These are phyloP conservation scores for Pinus taeda DNA, from an alignment of 75 land plant species.

Conservation along the genomic window DNA sequence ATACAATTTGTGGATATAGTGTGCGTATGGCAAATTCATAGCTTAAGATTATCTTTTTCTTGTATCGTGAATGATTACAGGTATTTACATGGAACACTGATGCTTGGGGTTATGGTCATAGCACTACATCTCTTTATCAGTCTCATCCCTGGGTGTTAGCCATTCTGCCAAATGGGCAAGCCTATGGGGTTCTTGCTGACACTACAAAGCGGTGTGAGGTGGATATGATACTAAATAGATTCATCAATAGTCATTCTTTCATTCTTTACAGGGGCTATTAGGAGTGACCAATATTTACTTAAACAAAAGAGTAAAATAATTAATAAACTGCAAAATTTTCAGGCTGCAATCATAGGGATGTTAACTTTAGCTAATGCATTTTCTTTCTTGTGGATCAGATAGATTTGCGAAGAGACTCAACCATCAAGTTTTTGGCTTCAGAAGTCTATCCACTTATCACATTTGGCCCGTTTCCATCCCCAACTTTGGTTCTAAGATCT, in stretches of 20 bases:
- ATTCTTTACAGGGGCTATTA: too few species aligned
- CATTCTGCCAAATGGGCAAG: slow-evolving; percentile 78
- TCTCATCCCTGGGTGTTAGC: slow-evolving; percentile 97
- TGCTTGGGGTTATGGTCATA: slow-evolving; percentile 90
- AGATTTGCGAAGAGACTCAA: slow-evolving; percentile 64
- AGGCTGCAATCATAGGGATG: too few species aligned
- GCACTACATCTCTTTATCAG: slow-evolving; percentile 88
- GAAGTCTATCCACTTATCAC: slow-evolving; percentile 74
- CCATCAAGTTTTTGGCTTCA: slow-evolving; percentile 50
- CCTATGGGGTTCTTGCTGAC: slow-evolving; percentile 91
- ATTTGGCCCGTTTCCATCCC: slow-evolving; percentile 89
- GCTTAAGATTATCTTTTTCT: background rate
- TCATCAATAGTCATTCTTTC: too few species aligned
- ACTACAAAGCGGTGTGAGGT: slow-evolving; percentile 94
- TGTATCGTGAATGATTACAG: slow-evolving; percentile 28
- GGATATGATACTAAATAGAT: background rate
- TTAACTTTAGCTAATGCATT: too few species aligned
- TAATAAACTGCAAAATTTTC: too few species aligned
- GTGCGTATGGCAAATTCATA: background rate
- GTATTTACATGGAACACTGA: slow-evolving; percentile 96
- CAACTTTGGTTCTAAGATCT: slow-evolving; percentile 60
- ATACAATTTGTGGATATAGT: slow-evolving; percentile 1
- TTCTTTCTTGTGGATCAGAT: slow-evolving; percentile 35
- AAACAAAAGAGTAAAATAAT: too few species aligned
- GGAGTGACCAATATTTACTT: too few species aligned